Conservation (phyloP, 139 green algal genomes). For the Nannochloris sp. region DNA sequence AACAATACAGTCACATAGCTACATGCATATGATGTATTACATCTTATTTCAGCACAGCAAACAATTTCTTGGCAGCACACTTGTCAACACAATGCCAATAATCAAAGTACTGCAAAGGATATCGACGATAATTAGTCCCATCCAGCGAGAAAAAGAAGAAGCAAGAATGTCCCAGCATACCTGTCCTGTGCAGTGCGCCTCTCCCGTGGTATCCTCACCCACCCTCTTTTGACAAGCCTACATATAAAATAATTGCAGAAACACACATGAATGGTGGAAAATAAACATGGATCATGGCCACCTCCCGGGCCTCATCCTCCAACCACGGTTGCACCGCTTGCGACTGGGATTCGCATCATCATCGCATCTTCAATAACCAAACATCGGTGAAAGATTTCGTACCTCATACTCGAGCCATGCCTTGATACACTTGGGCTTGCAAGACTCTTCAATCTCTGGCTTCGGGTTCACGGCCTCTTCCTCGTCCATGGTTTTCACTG, state of each 20-base stretch:
- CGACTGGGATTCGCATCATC: background rate
- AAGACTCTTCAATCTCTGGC: conserved; percentile 26
- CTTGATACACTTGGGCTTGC: conserved; percentile 38
- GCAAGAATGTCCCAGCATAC: conserved; percentile 6
- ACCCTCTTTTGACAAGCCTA: conserved; percentile 27
- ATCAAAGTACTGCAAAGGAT: conserved; percentile 24
- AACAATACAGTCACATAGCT: no score
- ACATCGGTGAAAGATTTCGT: no score
- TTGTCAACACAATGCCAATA: conserved; percentile 36
- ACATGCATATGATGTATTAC: no score
- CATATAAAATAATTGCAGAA: conserved; percentile 6
- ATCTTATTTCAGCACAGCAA: conserved; percentile 20
- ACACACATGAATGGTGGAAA: background rate
- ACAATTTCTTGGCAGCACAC: conserved; percentile 23
- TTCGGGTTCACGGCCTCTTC: conserved; percentile 28
- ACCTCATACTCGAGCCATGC: conserved; percentile 27
- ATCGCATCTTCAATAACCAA: background rate
- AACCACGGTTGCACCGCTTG: conserved; percentile 1
- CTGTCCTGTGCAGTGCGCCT: conserved; percentile 37
- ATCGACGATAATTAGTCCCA: background rate
- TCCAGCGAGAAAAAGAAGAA: background rate
- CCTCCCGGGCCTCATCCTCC: background rate
- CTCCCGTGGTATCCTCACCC: conserved; percentile 19
- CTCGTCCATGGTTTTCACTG: conserved; percentile 16
- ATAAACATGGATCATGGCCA: no score